Base-by-base conservation (phyloP, 1,284 basidiomycete species). In the Irpex rosettiformis region DNA sequence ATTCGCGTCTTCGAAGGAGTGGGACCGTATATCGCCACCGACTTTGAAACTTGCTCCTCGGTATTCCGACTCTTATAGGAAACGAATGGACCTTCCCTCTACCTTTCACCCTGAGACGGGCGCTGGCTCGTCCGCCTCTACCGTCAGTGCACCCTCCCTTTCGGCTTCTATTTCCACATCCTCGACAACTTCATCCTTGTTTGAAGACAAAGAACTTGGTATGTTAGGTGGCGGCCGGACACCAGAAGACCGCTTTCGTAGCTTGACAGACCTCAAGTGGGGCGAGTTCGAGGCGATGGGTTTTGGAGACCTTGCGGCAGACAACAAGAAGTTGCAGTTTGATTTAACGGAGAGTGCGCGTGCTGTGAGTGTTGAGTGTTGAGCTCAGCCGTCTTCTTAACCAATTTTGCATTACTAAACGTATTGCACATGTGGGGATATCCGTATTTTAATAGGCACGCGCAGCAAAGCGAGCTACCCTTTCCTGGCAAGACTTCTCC, bases 401-500 rank as follows among this genome's bases (percentile, higher is more conserved):
- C 13, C 21, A 22, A 33, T 21, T n/a, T 55, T 16, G 29, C 52
- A 37, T 21, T 25, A 18, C 40, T 55, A 21, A 55, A 37, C 25
- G 16, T 51, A 49, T 52, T 25, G 28, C 57, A 45, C 42, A 37
- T 29, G 25, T 24, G 24, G 7, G 22, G 51, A 8, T 45, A 24
- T 40, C 21, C n/a, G 54, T 18, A 13, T 27, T 52, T 33, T 43
- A 45, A 53, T 65, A 93, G 91, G 80, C 84, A 59, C 86, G 85
- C 37, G 66, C 82, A 0, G 79, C 83, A 54, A 93, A 93, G 68
- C 88, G 93, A 29, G 73, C 84, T 56, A 94, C 93, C 0, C 80
- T 96, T 65, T 84, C 85, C 29, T 96, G 93, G 93, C 85, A 83
- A 58, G 93, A 95, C 70, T 96, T 96, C 69, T 91, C 91, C 16